Percentiles rank a stretch among this genome's conserved stretches.
Evolutionary conservation across 2,329 filamentous ascomycete species (phyloP).

Genomic region (Clonostachys rosea): DNA sequence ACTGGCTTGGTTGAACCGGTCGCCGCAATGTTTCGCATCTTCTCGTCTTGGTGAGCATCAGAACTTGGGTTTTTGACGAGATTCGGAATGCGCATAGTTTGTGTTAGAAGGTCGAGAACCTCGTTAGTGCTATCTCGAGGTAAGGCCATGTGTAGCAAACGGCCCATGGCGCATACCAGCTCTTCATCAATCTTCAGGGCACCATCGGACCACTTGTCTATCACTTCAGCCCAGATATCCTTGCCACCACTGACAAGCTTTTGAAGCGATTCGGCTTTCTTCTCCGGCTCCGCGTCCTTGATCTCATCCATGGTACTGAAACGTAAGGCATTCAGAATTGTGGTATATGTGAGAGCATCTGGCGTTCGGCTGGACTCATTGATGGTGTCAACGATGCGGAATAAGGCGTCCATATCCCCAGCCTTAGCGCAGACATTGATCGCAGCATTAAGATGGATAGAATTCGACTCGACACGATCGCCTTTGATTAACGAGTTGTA

Average conservation of each 20-base stretch:
- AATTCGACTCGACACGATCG: conserved; percentile 59
- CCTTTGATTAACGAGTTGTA: conserved; percentile 71
- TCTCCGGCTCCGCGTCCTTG: conserved; percentile 19
- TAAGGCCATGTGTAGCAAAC: conserved; percentile 64
- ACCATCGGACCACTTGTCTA: conserved; percentile 70
- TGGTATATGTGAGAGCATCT: conserved; percentile 71
- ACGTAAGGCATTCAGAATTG: conserved; percentile 74
- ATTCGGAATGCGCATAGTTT: conserved; percentile 74
- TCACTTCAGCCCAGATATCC: conserved; percentile 75
- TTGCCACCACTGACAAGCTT: conserved; percentile 62
- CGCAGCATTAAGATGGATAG: conserved; percentile 85
- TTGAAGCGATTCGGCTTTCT: conserved; percentile 18
- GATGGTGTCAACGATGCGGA: conserved; percentile 68
- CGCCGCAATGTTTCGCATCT: conserved; percentile 12
- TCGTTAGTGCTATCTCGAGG: conserved; percentile 59
- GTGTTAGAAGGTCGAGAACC: conserved; percentile 70
- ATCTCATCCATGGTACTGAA: conserved; percentile 15
- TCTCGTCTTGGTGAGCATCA: conserved; percentile 10
- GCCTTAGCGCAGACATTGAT: conserved; percentile 75
- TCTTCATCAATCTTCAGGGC: conserved; percentile 70
- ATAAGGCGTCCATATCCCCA: conserved; percentile 73
- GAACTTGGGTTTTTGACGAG: conserved; percentile 25
- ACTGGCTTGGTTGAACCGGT: neutral
- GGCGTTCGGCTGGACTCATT: conserved; percentile 61
- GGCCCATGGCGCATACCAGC: conserved; percentile 77